Conservation (phyloP, 306 rosid species). For the Phaseolus lunatus region DNA sequence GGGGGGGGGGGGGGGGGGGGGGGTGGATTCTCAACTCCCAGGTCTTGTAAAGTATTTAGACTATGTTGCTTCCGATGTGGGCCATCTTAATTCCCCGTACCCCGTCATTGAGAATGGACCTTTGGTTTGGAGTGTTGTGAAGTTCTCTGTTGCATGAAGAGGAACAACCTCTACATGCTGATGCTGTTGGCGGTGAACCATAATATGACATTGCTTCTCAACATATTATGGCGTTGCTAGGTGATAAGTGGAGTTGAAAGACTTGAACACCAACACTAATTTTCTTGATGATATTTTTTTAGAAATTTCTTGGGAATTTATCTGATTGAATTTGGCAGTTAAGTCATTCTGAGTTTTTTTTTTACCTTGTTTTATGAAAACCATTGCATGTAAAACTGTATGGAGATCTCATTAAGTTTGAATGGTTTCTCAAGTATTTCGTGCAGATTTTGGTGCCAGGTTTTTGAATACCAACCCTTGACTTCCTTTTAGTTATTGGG, state of each 20-base stretch:
- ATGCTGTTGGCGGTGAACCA: constrained; percentile 21
- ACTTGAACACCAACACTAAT: constrained; percentile 16
- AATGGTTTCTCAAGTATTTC: constrained; percentile 27
- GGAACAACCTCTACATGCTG: constrained; percentile 3
- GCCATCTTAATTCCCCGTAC: neutral
- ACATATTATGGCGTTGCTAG: constrained; percentile 1
- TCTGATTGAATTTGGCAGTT: constrained; percentile 15
- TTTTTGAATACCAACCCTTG: constrained; percentile 2
- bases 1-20: no score
- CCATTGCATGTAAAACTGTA: constrained; percentile 34
- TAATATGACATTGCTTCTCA: neutral
- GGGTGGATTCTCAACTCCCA: neutral
- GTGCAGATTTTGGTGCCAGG: constrained; percentile 29
- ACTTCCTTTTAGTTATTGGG: constrained; percentile 5
- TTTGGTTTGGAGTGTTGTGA: neutral
- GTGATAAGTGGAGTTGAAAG: constrained; percentile 16
- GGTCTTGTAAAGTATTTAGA: neutral
- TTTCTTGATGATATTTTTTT: constrained; percentile 22
- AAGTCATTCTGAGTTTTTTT: neutral
- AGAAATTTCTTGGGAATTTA: constrained; percentile 25
- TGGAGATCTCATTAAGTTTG: constrained; percentile 26
- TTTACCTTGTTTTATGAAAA: constrained; percentile 5
- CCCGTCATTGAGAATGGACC: neutral
- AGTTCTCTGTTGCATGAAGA: neutral
- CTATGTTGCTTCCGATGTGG: neutral